A percentile compares a stretch with the other conserved stretches of the same genome.
Conservation (phyloP, 768 basidiomycete genomes). For the Auricularia heimuer region DNA sequence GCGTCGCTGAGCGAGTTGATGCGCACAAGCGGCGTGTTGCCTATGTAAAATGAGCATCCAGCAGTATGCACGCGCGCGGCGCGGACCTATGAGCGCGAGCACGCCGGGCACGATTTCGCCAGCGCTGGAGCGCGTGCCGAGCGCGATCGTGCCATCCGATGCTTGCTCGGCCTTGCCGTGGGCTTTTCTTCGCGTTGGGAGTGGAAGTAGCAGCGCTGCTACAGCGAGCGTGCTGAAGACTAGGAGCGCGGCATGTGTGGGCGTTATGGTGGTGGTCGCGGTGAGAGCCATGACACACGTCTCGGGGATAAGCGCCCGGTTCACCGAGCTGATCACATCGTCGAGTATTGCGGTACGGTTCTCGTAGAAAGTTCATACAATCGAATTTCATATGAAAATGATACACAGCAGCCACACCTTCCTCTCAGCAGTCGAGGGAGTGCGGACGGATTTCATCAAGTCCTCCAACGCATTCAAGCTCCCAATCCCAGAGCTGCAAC, state of each 20-base stretch:
- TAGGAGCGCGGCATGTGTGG: not conserved
- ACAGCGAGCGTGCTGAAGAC: not conserved
- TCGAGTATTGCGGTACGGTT: too few relatives aligned
- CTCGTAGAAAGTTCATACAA: too few relatives aligned
- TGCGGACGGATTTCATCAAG: too few relatives aligned
- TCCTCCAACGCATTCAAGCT: too few relatives aligned
- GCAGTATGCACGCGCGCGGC: not conserved
- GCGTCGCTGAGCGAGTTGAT: slow-evolving; percentile 88
- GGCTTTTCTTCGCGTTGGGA: not conserved
- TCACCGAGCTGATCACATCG: too few relatives aligned
- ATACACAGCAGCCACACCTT: too few relatives aligned
- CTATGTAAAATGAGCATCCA: slow-evolving; percentile 27
- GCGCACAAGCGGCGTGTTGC: slow-evolving; percentile 87
- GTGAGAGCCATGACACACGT: too few relatives aligned
- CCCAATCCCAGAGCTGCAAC: too few relatives aligned
- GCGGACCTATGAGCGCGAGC: slow-evolving; percentile 72
- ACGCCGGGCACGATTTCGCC: slow-evolving; percentile 55
- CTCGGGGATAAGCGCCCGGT: too few relatives aligned
- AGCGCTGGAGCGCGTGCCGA: not conserved
- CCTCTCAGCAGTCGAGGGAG: too few relatives aligned
- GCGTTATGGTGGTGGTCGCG: not conserved
- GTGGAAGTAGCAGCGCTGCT: not conserved
- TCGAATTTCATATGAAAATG: too few relatives aligned
- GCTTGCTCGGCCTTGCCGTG: not conserved
- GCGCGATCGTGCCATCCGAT: not conserved